Base-by-base conservation (phyloP, 2,329 filamentous ascomycete genomes). In the Leptographium flavum region DNA sequence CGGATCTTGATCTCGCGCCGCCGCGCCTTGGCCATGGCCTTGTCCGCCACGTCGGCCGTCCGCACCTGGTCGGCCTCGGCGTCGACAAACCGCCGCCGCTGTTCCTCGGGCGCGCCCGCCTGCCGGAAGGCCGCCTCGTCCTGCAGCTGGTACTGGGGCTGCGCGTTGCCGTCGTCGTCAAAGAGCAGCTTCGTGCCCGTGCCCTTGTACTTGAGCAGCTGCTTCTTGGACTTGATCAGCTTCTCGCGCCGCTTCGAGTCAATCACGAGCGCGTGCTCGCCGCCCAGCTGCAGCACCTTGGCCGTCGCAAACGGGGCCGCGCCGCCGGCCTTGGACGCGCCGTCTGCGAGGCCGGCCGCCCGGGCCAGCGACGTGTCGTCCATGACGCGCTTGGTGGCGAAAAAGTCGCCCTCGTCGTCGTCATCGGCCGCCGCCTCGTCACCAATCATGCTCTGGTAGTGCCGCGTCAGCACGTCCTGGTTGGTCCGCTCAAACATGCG, bases 401-500 rank as follows among this genome's bases (percentile, higher is more conserved):
- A 69, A 71, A 98, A 95, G 52, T 93, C 82, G 48, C 19, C 27
- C 2, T 35, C 39, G 5, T 31, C 31, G 42, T 86, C 83, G 45
- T 81, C 81, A 40, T 79, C 77, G 5, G 70, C 73, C 41, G 80
- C 77, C 5, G 70, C 74, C 45, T 76, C 73, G 40, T 62, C 58
- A 50, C 64, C 62, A 49, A 96, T 79, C 51, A 98, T 73, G 57
- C 90, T 94, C 48, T 79, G 77, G 68, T 95, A 96, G 64, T 98
- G 92, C 46, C 82, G 79, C n/a, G 90, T 88, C 52, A 98, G 65
- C 28, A 98, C 84, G 58, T 95, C 88, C 63, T 96, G 90, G 63
- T 98, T 98, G 55, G 83, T 84, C 49, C 92, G 75, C 67, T 95
- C 90, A 63, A 96, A 95, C 92, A 98, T 96, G 54, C 87, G 82